Evolutionary conservation across 106 monocot genomes (phyloP), one percentile per base, ranked within the genome.

Genomic region (Triglochin maritima): DNA sequence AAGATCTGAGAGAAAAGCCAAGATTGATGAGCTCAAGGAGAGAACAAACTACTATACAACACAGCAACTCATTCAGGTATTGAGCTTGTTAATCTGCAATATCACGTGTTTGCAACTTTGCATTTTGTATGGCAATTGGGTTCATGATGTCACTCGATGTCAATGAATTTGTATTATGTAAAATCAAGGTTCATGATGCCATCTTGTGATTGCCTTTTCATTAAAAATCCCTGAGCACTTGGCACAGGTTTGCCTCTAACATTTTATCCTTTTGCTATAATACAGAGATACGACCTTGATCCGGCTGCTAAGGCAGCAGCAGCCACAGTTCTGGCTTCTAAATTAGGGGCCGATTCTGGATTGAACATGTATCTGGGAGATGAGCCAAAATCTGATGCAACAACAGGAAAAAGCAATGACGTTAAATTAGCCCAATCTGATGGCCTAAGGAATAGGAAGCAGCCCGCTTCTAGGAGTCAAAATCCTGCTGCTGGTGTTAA

Each of bases 11-110:
- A 85, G 90, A 72, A 81, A 88, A 68, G 87, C 87, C 3, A 91
- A 86, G 77, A 85, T 96, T n/a, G 78, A 96, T 77, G 87, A 96
- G 69, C 83, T 96, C 42, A 96, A 96, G 71, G 90, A 96, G 91
- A 91, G 71, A 75, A 90, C 96, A 68, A 96, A 96, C 73, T 96
- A 88, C 79, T 96, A 96, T 79, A 77, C 69, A 4, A 96, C 88
- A 29, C 96, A 96, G 58, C 85, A 88, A 55, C 91, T 96, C 50
- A 96, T 96, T 71, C 88, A 96, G 96, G 96, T 90, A 3, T 48
- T 2, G 50, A 14, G 3, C 16, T 44, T 44, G 8, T 46, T 62
- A 8, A 3, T n/a, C 12, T 64, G 51, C 68, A 45, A 0, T 41
- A 49, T 47, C 58, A 47, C 1, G 29, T 29, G 29, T 29, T 29